phyloP scores from a whole-genome alignment of 441 rosid species.

The Lepidium campestre region DNA sequence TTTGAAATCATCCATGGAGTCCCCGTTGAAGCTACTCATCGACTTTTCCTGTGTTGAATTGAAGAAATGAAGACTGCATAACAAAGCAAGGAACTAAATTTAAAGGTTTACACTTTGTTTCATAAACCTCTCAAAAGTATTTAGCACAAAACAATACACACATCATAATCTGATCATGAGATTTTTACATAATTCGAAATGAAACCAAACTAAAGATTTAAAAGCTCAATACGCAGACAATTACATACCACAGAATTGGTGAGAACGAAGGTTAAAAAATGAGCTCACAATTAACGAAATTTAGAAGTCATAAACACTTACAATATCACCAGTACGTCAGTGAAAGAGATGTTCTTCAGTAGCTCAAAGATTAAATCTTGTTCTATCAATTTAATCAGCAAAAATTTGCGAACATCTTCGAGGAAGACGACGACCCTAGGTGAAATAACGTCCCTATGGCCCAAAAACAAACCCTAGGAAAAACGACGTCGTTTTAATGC shows the following conservation, averaged over 20 bases:
- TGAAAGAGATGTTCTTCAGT: not conserved
- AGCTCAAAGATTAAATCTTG: not conserved
- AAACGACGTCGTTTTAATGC: not conserved
- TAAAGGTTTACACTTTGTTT: not conserved
- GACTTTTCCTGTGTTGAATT: not conserved
- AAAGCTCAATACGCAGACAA: not conserved
- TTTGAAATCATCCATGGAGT: slow-evolving; percentile 40
- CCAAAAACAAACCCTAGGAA: not conserved
- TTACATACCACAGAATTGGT: not conserved
- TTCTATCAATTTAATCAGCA: not conserved
- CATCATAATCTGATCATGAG: not conserved
- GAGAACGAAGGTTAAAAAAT: not conserved
- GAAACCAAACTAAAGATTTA: not conserved
- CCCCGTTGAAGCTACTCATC: slow-evolving; percentile 21
- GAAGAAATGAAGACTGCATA: not conserved
- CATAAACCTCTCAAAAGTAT: slow-evolving; percentile 7
- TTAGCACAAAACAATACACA: not conserved
- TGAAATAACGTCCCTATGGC: not conserved
- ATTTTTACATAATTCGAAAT: not conserved
- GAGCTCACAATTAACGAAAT: not conserved
- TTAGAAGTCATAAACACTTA: no score
- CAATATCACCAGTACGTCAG: not conserved
- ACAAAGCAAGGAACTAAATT: not conserved
- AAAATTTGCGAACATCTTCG: not conserved
- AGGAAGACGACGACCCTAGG: not conserved